Percentiles rank a stretch among this genome's conserved stretches.
phyloP scores from a whole-genome alignment of 108 stramenopile genomes.

The Heterococcus sp. region DNA sequence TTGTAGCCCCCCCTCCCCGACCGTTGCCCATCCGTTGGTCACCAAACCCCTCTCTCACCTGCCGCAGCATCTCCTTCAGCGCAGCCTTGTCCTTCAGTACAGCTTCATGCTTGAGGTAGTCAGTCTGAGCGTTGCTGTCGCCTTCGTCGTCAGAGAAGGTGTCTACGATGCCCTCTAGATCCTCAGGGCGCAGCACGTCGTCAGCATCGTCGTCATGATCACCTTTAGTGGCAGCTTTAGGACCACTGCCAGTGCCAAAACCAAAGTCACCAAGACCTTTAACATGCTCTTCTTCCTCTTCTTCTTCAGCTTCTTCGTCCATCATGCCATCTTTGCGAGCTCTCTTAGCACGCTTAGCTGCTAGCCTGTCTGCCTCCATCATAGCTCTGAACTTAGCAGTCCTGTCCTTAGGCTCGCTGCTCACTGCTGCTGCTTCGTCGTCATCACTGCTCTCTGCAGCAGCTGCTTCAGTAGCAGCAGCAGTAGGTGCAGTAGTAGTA shows the following conservation, averaged over 20 bases:
- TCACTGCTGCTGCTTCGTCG: slow-evolving; percentile 3
- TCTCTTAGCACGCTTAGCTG: slow-evolving; percentile 4
- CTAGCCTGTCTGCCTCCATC: slow-evolving; percentile 36
- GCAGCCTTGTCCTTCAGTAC: slow-evolving; percentile 6
- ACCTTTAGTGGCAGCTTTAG: background rate
- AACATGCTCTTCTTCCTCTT: slow-evolving; percentile 45
- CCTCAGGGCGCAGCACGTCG: slow-evolving; percentile 35
- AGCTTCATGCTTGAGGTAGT: slow-evolving; percentile 28
- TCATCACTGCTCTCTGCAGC: slow-evolving; percentile 5
- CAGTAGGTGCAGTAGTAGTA: background rate
- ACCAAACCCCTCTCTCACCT: slow-evolving; percentile 39
- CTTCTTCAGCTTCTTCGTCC: slow-evolving; percentile 47
- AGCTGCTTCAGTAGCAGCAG: background rate
- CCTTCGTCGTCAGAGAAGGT: slow-evolving; percentile 47
- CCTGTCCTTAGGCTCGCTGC: slow-evolving; percentile 43
- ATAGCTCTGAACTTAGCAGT: slow-evolving; percentile 35
- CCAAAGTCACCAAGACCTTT: slow-evolving; percentile 50
- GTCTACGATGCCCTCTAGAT: slow-evolving; percentile 49
- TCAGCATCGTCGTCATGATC: slow-evolving; percentile 33
- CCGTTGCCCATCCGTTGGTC: slow-evolving; percentile 31
- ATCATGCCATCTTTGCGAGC: slow-evolving; percentile 25
- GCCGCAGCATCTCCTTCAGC: background rate
- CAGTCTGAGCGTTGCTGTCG: slow-evolving; percentile 27
- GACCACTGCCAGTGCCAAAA: slow-evolving; percentile 25
- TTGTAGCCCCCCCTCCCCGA: slow-evolving; percentile 9